Percentiles rank a stretch among this genome's conserved stretches.
phyloP scores from a whole-genome alignment of 805 yeast species.

The Ogataea salicorniae region DNA sequence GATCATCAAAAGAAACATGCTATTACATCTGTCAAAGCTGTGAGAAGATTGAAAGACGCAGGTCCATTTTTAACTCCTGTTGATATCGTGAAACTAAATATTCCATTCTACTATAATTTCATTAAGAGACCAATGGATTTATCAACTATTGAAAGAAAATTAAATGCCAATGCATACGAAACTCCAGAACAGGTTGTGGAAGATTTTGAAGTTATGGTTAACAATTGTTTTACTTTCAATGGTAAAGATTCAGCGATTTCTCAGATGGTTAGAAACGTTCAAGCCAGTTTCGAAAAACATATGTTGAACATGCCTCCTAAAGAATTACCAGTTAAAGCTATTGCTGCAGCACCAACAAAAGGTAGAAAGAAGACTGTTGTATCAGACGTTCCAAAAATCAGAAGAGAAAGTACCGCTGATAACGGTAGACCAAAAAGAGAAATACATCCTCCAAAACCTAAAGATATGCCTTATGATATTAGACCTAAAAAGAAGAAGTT shows the following conservation, averaged over 20 bases:
- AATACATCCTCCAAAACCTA: constrained; percentile 93
- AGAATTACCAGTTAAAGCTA: constrained; percentile 31
- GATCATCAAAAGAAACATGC: constrained; percentile 83
- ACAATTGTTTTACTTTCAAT: constrained; percentile 77
- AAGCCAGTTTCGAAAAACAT: constrained; percentile 90
- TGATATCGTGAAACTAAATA: constrained; percentile 79
- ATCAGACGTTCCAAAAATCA: constrained; percentile 54
- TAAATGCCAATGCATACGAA: constrained; percentile 65
- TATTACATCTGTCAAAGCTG: constrained; percentile 71
- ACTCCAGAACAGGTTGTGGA: constrained; percentile 61
- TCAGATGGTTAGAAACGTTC: constrained; percentile 86
- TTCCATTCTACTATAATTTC: constrained; percentile 84
- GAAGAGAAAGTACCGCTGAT: constrained; percentile 60
- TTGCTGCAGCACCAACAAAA: constrained; percentile 23
- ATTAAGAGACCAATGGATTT: constrained; percentile 90
- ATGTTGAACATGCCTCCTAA: constrained; percentile 84
- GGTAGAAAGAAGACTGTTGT: constrained; percentile 29
- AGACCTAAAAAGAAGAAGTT: constrained; percentile 89
- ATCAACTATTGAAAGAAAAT: constrained; percentile 81
- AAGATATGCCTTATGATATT: constrained; percentile 86
- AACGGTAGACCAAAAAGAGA: constrained; percentile 92
- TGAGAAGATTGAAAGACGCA: constrained; percentile 88
- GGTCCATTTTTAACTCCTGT: constrained; percentile 87
- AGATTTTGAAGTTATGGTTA: constrained; percentile 81
- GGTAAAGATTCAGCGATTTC: constrained; percentile 81